Evolutionary conservation across 306 rosid species (phyloP).

Genomic region (Medicago ruthenica): DNA sequence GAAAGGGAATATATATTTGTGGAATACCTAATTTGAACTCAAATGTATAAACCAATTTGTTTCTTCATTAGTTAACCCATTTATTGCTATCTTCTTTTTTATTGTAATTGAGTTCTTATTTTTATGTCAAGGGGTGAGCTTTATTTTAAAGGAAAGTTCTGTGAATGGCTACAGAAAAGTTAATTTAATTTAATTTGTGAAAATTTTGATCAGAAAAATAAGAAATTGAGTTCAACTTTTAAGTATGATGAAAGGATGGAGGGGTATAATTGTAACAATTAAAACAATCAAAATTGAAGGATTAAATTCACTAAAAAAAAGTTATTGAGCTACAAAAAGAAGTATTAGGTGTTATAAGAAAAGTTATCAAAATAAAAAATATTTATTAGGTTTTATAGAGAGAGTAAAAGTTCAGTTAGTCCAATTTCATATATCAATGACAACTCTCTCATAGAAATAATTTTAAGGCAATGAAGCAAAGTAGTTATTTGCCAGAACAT

Average conservation of each 20-base stretch:
- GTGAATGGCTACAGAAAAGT: no score
- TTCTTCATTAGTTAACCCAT: not conserved
- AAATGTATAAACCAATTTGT: slow-evolving; percentile 25
- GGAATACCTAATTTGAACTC: slow-evolving; percentile 23
- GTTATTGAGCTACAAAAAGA: not conserved
- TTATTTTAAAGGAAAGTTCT: no score
- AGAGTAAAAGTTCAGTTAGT: not conserved
- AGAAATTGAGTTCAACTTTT: not conserved
- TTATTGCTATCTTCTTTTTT: not conserved
- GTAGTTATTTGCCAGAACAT: slow-evolving; percentile 33
- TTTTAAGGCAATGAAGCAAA: slow-evolving; percentile 20
- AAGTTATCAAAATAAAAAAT: not conserved
- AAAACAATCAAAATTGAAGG: not conserved
- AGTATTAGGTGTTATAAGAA: not conserved
- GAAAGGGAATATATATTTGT: slow-evolving; percentile 29
- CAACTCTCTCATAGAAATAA: not conserved
- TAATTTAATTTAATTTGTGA: not conserved
- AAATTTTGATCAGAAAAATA: not conserved
- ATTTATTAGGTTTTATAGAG: not conserved
- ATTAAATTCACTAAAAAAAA: not conserved
- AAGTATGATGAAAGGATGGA: not conserved
- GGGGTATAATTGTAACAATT: not conserved
- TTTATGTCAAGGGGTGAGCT: no score
- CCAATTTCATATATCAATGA: not conserved
- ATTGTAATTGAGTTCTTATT: not conserved